Evolutionary conservation across 371 early-diverging fungal species (phyloP).

Genomic region (Syncephalastrum racemosum): DNA sequence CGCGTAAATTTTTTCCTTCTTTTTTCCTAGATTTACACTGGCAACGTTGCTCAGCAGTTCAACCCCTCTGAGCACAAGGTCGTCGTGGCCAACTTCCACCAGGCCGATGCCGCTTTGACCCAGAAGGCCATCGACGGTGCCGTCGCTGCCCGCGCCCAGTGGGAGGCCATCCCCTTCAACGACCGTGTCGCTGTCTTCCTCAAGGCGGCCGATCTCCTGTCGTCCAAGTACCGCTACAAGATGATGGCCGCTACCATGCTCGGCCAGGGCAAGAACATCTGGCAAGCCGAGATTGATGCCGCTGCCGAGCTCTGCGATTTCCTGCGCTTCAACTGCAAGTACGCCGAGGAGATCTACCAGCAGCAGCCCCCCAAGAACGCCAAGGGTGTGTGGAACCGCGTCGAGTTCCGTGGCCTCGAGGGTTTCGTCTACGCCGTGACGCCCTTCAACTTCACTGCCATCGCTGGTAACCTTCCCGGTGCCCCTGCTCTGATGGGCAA

Average conservation of each 20-base stretch:
- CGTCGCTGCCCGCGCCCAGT: constrained; percentile 79
- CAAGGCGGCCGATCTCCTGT: constrained; percentile 94
- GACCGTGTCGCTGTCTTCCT: constrained; percentile 96
- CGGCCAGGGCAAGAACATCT: constrained; percentile 98
- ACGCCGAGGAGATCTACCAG: constrained; percentile 90
- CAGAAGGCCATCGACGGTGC: constrained; percentile 91
- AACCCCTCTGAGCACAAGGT: constrained; percentile 86
- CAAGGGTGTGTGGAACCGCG: constrained; percentile 90
- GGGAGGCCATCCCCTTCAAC: constrained; percentile 94
- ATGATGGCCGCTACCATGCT: constrained; percentile 97
- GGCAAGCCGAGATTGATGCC: constrained; percentile 99
- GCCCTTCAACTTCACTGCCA: constrained; percentile 99
- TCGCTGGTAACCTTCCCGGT: constrained; percentile 92
- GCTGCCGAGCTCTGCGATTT: constrained; percentile 94
- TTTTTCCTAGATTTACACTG: constrained; percentile 54
- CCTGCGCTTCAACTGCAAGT: constrained; percentile 95
- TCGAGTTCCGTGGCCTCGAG: constrained; percentile 95
- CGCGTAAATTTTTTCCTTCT: not conserved
- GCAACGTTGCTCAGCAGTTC: constrained; percentile 69
- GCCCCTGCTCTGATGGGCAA: constrained; percentile 98
- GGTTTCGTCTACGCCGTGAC: constrained; percentile 96
- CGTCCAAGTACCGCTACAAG: constrained; percentile 89
- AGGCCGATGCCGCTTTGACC: constrained; percentile 73
- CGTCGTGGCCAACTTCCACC: constrained; percentile 81
- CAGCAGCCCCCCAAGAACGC: constrained; percentile 93